These are phyloP conservation scores for Durusdinium trenchii DNA, from an alignment of 73 alveolate species.

Conservation along the genomic window DNA sequence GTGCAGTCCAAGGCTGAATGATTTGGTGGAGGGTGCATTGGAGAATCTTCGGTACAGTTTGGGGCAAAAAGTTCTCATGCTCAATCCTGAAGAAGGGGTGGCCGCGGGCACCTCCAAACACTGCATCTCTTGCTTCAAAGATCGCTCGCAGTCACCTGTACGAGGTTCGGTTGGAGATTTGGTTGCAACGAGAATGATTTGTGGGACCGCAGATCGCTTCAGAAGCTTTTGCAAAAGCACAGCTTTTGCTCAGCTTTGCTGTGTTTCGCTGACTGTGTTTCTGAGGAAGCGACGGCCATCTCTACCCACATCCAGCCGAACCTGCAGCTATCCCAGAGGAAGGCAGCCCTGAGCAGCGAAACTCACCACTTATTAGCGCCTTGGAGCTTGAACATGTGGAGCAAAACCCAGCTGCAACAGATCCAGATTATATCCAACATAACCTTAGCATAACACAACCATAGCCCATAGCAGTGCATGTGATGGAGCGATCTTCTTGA, in stretches of 20 bases:
- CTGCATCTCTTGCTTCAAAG: slow-evolving; percentile 89
- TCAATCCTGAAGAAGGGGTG: slow-evolving; percentile 44
- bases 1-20: slow-evolving; percentile 29
- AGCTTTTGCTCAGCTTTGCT: background rate
- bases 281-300: slow-evolving; percentile 80
- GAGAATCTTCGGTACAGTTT: slow-evolving; percentile 84
- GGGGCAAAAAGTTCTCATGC: slow-evolving; percentile 85
- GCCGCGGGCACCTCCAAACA: slow-evolving; percentile 81
- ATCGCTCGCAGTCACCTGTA: slow-evolving; percentile 80
- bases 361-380: slow-evolving; percentile 14
- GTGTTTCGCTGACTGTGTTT: background rate
- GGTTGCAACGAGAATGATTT: background rate
- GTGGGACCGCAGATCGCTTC: background rate
- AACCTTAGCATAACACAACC: too few relatives aligned
- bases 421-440: too few relatives aligned
- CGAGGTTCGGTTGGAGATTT: slow-evolving; percentile 55
- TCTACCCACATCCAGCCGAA: slow-evolving; percentile 47
- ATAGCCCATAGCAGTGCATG: too few relatives aligned
- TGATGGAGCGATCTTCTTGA: too few relatives aligned
- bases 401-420: too few relatives aligned
- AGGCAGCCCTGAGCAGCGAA: background rate
- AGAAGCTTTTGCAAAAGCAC: background rate
- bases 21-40: slow-evolving; percentile 47
- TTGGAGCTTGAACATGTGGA: too few relatives aligned
- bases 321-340: slow-evolving; percentile 27